Percentiles rank a stretch among this genome's conserved stretches.
Evolutionary conservation across 2,329 filamentous ascomycete genomes (phyloP).

Genomic region (Aspergillus sergii): DNA sequence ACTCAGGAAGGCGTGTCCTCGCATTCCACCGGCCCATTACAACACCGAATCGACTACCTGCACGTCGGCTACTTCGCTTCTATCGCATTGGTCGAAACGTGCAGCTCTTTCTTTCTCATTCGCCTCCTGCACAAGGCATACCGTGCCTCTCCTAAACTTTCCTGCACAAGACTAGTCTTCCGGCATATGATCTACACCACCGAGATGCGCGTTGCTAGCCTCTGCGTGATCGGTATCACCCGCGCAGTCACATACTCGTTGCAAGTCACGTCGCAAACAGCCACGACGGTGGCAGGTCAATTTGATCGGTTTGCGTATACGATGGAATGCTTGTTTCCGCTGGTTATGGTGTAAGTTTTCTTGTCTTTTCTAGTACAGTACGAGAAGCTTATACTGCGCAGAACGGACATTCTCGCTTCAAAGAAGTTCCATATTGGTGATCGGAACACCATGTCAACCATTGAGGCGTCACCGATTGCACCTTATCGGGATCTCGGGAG

Average conservation of each 20-base stretch:
- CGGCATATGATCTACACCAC: slow-evolving; percentile 11
- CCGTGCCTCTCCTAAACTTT: not conserved
- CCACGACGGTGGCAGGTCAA: slow-evolving; percentile 7
- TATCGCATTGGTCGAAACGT: slow-evolving; percentile 17
- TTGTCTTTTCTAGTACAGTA: not conserved
- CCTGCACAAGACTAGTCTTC: slow-evolving; percentile 1
- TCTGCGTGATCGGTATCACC: slow-evolving; percentile 14
- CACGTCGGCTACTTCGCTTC: slow-evolving; percentile 17
- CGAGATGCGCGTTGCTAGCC: slow-evolving; percentile 13
- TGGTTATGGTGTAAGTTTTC: slow-evolving; percentile 11
- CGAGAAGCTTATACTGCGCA: not conserved
- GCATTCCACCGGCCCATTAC: not conserved
- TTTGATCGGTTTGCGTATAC: slow-evolving; percentile 18
- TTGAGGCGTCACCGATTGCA: slow-evolving; percentile 16
- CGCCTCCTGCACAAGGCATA: slow-evolving; percentile 11
- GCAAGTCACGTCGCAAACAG: slow-evolving; percentile 11
- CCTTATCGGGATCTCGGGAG: not conserved
- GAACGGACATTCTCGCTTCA: slow-evolving; percentile 14
- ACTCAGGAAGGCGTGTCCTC: not conserved
- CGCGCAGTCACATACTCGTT: slow-evolving; percentile 14
- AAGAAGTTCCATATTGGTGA: slow-evolving; percentile 8
- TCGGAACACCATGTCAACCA: not conserved
- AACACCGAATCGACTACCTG: slow-evolving; percentile 9
- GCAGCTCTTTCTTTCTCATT: slow-evolving; percentile 17
- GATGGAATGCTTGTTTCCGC: slow-evolving; percentile 16